Evolutionary conservation across 768 basidiomycete genomes (phyloP).

Genomic region (Leucocoprinus sp.): DNA sequence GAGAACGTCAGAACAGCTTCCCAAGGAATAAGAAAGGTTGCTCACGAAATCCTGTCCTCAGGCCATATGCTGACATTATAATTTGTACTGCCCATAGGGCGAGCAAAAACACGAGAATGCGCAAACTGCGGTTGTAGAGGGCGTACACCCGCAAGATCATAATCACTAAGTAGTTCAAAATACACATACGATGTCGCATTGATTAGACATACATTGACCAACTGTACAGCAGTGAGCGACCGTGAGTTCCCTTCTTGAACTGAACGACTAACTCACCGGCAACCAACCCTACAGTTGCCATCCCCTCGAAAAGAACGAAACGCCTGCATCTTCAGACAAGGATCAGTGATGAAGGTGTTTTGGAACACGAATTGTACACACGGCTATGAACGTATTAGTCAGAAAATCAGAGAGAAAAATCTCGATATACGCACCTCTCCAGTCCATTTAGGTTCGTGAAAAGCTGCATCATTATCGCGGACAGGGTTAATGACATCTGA

Average conservation of each 20-base stretch:
- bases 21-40: background rate
- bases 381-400: background rate
- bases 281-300: conserved; percentile 19
- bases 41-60: conserved; percentile 20
- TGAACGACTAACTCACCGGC: conserved; percentile 6
- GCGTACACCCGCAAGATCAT: conserved; percentile 27
- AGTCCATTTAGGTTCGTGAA: conserved; percentile 18
- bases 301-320: conserved; percentile 24
- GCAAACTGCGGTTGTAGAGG: conserved; percentile 17
- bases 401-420: background rate
- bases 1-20: background rate
- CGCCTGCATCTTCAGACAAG: conserved; percentile 15
- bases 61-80: conserved; percentile 17
- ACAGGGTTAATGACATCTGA: too few species aligned
- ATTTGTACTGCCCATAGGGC: conserved; percentile 20
- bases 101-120: conserved; percentile 16
- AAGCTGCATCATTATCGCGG: conserved; percentile 16
- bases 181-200: background rate
- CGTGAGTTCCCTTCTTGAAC: too few species aligned
- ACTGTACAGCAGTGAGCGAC: background rate
- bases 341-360: background rate
- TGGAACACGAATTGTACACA: background rate
- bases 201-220: conserved; percentile 13
- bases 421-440: conserved; percentile 12
- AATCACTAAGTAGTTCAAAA: conserved; percentile 15